Evolutionary conservation across 768 basidiomycete genomes (phyloP).

Genomic region (Chiua virens): DNA sequence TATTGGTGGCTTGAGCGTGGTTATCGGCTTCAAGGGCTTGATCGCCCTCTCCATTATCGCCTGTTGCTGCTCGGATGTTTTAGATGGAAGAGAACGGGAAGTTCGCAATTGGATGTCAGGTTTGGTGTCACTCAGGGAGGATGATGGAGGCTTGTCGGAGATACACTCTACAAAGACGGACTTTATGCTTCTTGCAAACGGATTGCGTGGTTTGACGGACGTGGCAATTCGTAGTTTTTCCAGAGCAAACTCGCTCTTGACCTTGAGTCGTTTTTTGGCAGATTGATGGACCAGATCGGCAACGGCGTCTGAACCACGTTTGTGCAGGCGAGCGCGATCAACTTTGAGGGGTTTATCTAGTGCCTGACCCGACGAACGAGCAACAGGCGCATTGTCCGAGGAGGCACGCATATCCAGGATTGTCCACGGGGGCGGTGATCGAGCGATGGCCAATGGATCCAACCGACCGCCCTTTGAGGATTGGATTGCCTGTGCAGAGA

Average conservation of each 20-base stretch:
- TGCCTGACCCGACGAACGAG: constrained; percentile 2
- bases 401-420: background rate
- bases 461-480: constrained; percentile 7
- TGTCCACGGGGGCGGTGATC: constrained; percentile 29
- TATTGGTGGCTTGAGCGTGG: constrained; percentile 26
- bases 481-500: constrained; percentile 19
- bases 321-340: constrained; percentile 27
- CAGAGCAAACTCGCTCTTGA: constrained; percentile 21
- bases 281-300: constrained; percentile 20
- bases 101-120: constrained; percentile 2
- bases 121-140: background rate
- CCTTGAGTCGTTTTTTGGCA: constrained; percentile 20
- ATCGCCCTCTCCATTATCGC: background rate
- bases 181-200: constrained; percentile 15
- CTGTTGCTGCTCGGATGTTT: background rate
- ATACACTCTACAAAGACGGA: constrained; percentile 21
- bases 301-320: constrained; percentile 20
- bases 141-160: background rate
- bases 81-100: constrained; percentile 10
- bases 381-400: background rate
- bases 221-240: constrained; percentile 4
- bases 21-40: constrained; percentile 32
- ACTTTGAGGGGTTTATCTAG: constrained; percentile 13
- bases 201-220: constrained; percentile 17
- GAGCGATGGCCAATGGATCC: constrained; percentile 28